Percentiles rank a stretch among this genome's conserved stretches.
Evolutionary conservation across 2,329 filamentous ascomycete genomes (phyloP).

Genomic region (Xylaria sp.): DNA sequence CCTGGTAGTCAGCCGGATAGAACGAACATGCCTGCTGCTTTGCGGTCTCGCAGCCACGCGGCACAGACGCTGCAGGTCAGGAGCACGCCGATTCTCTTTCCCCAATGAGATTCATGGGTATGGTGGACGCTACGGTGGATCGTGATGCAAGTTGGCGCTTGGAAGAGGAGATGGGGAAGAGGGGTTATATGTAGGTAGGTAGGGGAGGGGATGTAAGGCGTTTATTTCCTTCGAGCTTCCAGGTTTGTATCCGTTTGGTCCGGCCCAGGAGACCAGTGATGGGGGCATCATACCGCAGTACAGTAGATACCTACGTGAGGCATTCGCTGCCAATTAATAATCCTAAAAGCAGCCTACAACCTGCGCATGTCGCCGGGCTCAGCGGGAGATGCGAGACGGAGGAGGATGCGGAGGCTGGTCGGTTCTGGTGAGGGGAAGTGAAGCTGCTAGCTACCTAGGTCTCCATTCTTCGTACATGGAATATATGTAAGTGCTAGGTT

Average conservation of each 20-base stretch:
- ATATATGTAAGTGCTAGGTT: constrained; percentile 5
- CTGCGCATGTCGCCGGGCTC: neutral
- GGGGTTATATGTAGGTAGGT: neutral
- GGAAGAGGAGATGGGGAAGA: constrained; percentile 15
- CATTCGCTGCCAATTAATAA: constrained; percentile 16
- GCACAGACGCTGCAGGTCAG: constrained; percentile 9
- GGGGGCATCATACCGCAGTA: neutral
- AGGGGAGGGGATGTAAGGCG: constrained; percentile 14
- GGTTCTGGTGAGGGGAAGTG: constrained; percentile 22
- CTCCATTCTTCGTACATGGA: constrained; percentile 5
- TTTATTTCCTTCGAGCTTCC: constrained; percentile 12
- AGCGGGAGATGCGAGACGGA: neutral
- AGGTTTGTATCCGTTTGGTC: constrained; percentile 21
- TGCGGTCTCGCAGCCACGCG: constrained; percentile 24
- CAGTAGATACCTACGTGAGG: neutral
- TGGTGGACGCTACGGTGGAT: constrained; percentile 25
- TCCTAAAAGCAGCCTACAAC: neutral
- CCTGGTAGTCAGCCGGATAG: constrained; percentile 19
- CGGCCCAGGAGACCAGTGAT: constrained; percentile 3
- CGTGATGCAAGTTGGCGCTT: constrained; percentile 31
- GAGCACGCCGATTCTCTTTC: constrained; percentile 16
- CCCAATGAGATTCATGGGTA: constrained; percentile 24
- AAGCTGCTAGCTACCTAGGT: neutral
- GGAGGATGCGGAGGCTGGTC: constrained; percentile 19
- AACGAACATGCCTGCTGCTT: constrained; percentile 19